Conservation (phyloP, 108 stramenopile species). For the Epipyxis sp. region DNA sequence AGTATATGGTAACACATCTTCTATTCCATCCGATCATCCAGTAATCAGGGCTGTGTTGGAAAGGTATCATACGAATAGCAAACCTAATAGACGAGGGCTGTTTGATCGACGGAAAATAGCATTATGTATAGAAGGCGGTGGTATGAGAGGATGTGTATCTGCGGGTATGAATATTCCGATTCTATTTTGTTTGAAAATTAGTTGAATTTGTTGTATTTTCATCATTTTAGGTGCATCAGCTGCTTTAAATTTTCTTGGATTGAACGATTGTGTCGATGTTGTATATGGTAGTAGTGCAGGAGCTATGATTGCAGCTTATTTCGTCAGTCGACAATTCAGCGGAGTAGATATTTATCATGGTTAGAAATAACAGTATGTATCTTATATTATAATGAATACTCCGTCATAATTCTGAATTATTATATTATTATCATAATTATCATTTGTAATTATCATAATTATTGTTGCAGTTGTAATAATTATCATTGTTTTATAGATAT, state of each 20-base stretch:
- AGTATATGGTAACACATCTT: neutral
- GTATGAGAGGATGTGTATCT: conserved; percentile 88
- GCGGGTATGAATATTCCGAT: conserved; percentile 88
- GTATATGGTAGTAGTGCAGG: neutral
- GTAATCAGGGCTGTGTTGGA: neutral
- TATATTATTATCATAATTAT: too few relatives aligned
- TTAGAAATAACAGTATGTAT: neutral
- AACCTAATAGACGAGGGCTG: neutral
- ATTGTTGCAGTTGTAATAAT: too few relatives aligned
- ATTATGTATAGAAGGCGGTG: conserved; percentile 85
- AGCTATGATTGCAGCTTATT: neutral
- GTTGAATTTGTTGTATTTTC: too few relatives aligned
- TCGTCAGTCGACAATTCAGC: neutral
- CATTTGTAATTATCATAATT: too few relatives aligned
- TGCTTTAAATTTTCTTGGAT: neutral
- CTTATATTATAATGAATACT: too few relatives aligned
- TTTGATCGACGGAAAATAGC: conserved; percentile 58
- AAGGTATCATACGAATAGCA: neutral
- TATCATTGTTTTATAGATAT: conserved; percentile 6
- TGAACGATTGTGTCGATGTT: neutral
- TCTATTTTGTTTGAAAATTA: conserved; percentile 73
- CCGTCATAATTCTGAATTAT: too few relatives aligned
- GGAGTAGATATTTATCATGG: neutral
- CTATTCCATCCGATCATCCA: neutral
- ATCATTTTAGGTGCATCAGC: too few relatives aligned